Evolutionary conservation across 192 early-diverging fungal genomes (phyloP), one percentile per base, ranked within the genome.

Genomic region (Coemansia pectinata): DNA sequence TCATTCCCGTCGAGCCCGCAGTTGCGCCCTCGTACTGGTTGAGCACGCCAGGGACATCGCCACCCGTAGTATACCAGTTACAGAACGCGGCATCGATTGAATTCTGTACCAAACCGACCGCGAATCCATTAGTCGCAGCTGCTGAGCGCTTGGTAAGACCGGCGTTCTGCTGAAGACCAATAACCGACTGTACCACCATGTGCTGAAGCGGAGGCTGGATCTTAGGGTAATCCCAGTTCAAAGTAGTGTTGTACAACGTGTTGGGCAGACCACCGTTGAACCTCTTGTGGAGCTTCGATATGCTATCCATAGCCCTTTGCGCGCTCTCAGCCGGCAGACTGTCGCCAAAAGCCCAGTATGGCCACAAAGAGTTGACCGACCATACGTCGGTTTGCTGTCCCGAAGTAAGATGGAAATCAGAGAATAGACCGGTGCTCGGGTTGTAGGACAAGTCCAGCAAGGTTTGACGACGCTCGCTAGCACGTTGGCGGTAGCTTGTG

Each of bases 161-260:
- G 6, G 29, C 17, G 29, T 58, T 58, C 55, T 58, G 55, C 55
- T 33, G 15, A 17, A 58, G 55, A 11, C 55, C 55, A 14, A 17
- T 33, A 19, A 71, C 78, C 29, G 66, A 70, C 21, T 81, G 66
- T 15, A 88, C 70, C 17, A 83, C 72, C 67, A 88, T 80, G 55
- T 88, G 88, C 63, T 86, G 81, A 58, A 88, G 76, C 15, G 90
- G 90, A 17, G 90, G 86, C 84, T 88, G 89, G 17, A 84, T 76
- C 62, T 91, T 86, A 10, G 91, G 91, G 50, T 74, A 86, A 71
- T 91, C 91, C 91, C 91, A 92, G 59, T 86, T 84, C 75, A 89
- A 69, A 6, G 85, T 71, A 3, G 86, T 88, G 62, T 85, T 84
- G 70, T 78, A 78, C n/a, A 75, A 50, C 14, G 91, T 90, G 39